Evolutionary conservation across 345 rosid genomes (phyloP).

Genomic region (Melaleuca alternifolia): DNA sequence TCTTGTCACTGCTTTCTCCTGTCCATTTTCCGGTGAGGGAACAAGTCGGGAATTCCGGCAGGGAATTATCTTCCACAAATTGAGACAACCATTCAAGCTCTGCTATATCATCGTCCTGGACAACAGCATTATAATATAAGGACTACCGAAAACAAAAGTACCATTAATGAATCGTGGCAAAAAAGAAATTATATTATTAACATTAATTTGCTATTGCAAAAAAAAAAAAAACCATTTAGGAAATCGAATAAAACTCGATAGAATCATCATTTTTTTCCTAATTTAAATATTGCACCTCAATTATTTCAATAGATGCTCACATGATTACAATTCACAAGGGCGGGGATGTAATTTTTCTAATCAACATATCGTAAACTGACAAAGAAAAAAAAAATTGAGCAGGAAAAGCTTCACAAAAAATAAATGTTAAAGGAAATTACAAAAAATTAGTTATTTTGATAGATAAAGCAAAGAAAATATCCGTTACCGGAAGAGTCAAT

Average conservation of each 20-base stretch:
- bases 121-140: neutral
- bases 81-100: conserved; percentile 39
- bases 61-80: conserved; percentile 34
- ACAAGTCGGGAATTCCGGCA: conserved; percentile 14
- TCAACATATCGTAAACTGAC: neutral
- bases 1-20: neutral
- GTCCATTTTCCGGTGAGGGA: conserved; percentile 4
- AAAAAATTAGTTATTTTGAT: neutral
- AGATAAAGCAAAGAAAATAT: neutral
- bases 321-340: neutral
- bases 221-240: neutral
- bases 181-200: neutral
- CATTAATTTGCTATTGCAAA: neutral
- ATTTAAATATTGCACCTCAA: neutral
- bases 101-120: conserved; percentile 28
- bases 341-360: neutral
- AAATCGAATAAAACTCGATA: neutral
- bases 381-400: neutral
- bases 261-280: neutral
- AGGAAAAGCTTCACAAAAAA: neutral
- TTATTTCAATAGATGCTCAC: neutral
- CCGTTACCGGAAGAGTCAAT: conserved; percentile 19
- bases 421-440: neutral
- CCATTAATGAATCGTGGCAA: neutral
- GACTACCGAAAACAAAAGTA: neutral